Percentiles rank a stretch among this genome's conserved stretches.
These are phyloP conservation scores for Fusarium sp. DNA, from an alignment of 2,329 filamentous ascomycete species.

Conservation along the genomic window DNA sequence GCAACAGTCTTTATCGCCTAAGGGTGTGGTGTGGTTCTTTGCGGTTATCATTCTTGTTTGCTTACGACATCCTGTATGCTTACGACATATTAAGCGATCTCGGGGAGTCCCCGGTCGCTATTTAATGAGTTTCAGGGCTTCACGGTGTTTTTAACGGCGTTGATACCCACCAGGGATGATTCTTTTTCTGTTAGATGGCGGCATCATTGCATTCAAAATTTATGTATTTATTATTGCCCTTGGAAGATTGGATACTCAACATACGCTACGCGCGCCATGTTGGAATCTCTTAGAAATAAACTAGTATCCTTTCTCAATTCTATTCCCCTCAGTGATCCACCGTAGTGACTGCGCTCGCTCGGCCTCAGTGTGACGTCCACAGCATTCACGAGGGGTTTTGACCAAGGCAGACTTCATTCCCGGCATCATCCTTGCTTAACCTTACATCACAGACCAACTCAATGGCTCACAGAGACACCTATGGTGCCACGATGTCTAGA, in stretches of 20 bases:
- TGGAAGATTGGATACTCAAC: neutral
- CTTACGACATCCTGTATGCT: slow-evolving; percentile 12
- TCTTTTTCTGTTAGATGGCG: slow-evolving; percentile 6
- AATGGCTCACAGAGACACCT: neutral
- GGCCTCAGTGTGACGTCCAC: neutral
- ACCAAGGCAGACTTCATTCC: slow-evolving; percentile 27
- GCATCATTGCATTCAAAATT: slow-evolving; percentile 1
- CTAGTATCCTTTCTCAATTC: neutral
- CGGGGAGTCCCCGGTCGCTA: neutral
- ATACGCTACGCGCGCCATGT: neutral
- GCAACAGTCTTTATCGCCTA: slow-evolving; percentile 60
- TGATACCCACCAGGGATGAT: slow-evolving; percentile 22
- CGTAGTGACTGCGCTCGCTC: neutral
- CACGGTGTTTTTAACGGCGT: slow-evolving; percentile 22
- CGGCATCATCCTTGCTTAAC: slow-evolving; percentile 65
- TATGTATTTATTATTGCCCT: neutral
- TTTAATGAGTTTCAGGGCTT: slow-evolving; percentile 6
- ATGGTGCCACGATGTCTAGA: slow-evolving; percentile 17
- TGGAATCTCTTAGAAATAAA: slow-evolving; percentile 14
- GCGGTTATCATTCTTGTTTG: slow-evolving; percentile 27
- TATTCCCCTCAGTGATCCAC: neutral
- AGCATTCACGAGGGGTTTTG: neutral
- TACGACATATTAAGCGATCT: neutral
- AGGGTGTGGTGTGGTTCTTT: slow-evolving; percentile 6
- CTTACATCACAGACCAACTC: slow-evolving; percentile 55